These are phyloP conservation scores for Epichloe sylvatica DNA, from an alignment of 2,329 filamentous ascomycete genomes.

Conservation along the genomic window DNA sequence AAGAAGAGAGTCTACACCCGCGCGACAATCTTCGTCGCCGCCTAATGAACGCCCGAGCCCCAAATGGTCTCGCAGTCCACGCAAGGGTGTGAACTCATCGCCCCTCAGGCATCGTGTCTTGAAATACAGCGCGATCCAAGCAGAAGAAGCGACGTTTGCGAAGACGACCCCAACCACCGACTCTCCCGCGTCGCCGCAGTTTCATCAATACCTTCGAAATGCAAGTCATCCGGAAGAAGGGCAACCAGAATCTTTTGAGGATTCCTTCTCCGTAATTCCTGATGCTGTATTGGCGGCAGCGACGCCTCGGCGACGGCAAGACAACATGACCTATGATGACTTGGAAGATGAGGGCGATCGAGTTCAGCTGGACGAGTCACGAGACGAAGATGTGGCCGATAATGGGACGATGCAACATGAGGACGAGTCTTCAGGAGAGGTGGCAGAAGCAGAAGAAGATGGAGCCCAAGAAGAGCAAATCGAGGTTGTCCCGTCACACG, in stretches of 20 bases:
- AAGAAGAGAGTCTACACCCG: background rate
- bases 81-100: conserved; percentile 14
- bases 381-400: background rate
- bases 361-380: background rate
- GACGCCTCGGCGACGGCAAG: conserved; percentile 23
- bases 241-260: conserved; percentile 30
- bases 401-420: background rate
- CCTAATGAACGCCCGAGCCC: conserved; percentile 15
- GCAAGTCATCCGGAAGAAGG: conserved; percentile 12
- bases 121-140: conserved; percentile 15
- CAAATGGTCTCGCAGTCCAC: conserved; percentile 22
- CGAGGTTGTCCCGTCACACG: background rate
- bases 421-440: background rate
- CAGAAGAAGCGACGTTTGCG: conserved; percentile 6
- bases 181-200: conserved; percentile 1
- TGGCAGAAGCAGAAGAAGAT: background rate
- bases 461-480: background rate
- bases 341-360: conserved; percentile 3
- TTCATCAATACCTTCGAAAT: conserved; percentile 1
- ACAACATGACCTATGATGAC: conserved; percentile 1
- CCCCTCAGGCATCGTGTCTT: conserved; percentile 22
- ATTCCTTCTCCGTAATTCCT: conserved; percentile 45
- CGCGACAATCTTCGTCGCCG: conserved; percentile 8
- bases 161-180: conserved; percentile 1
- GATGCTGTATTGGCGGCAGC: conserved; percentile 35